A percentile compares a stretch with the other conserved stretches of the same genome.
phyloP scores from a whole-genome alignment of 1,284 basidiomycete genomes.

The Ceratobasidium sp. region DNA sequence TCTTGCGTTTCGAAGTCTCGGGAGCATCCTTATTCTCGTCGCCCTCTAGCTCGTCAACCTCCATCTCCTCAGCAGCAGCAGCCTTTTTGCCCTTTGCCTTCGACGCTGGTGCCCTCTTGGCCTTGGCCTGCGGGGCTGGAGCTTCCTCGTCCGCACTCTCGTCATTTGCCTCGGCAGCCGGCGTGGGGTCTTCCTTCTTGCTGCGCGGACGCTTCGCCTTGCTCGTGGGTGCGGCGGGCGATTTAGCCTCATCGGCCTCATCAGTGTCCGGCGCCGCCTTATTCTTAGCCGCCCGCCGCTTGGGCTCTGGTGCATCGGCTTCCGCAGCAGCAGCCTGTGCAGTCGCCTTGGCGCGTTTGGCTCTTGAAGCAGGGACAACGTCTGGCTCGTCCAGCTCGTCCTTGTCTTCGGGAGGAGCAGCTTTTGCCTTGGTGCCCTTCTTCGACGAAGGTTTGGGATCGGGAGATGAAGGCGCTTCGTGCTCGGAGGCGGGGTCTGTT shows the following conservation, averaged over 20 bases:
- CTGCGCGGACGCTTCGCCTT: background rate
- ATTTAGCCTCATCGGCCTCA: background rate
- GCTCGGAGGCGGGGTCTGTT: background rate
- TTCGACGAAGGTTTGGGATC: conserved; percentile 22
- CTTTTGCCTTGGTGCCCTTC: conserved; percentile 21
- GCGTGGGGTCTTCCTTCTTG: background rate
- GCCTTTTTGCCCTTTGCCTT: conserved; percentile 31
- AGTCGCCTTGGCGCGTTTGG: conserved; percentile 23
- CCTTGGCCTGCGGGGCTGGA: background rate
- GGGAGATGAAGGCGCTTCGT: conserved; percentile 6
- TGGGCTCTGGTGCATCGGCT: conserved; percentile 3
- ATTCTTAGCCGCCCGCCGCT: background rate
- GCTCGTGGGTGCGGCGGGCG: background rate
- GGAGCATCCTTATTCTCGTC: background rate
- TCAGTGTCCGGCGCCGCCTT: background rate
- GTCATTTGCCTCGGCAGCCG: background rate
- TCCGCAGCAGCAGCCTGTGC: conserved; percentile 35
- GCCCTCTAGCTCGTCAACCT: conserved; percentile 31
- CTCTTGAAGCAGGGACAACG: conserved; percentile 34
- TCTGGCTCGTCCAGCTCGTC: conserved; percentile 37
- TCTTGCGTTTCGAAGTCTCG: conserved; percentile 28
- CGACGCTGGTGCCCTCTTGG: conserved; percentile 17
- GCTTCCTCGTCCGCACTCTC: background rate
- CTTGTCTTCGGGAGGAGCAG: background rate
- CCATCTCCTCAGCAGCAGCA: conserved; percentile 23